phyloP scores from a whole-genome alignment of 1,284 basidiomycete genomes.

The Ceratobasidium sp. region DNA sequence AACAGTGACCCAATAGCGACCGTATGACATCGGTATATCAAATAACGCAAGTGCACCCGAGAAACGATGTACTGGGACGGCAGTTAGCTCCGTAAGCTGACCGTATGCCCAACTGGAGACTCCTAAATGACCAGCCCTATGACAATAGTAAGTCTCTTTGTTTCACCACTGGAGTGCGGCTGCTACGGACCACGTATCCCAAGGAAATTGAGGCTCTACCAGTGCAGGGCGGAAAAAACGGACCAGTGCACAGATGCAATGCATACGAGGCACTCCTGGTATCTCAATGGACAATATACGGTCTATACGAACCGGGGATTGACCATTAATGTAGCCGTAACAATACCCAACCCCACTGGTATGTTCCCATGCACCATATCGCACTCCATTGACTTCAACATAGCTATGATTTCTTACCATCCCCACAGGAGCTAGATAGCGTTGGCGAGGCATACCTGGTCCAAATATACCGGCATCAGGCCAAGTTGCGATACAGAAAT shows the following conservation, averaged over 20 bases:
- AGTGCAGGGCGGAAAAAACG: not conserved
- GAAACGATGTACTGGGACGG: not conserved
- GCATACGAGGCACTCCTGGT: not conserved
- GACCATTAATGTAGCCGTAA: conserved; percentile 5
- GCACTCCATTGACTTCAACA: conserved; percentile 16
- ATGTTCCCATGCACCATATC: conserved; percentile 1
- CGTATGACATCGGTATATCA: not conserved
- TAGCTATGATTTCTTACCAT: conserved; percentile 23
- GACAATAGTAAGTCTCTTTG: not conserved
- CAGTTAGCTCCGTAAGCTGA: not conserved
- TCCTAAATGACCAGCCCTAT: not conserved
- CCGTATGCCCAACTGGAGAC: conserved; percentile 2
- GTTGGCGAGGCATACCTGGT: not conserved
- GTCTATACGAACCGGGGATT: not conserved
- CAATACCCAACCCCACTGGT: conserved; percentile 27
- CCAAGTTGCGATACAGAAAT: conserved; percentile 13
- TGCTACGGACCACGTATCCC: conserved; percentile 2
- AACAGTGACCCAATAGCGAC: conserved; percentile 10
- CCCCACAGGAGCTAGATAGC: not conserved
- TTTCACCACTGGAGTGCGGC: not conserved
- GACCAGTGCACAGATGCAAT: not conserved
- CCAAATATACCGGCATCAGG: conserved; percentile 30
- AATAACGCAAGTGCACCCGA: conserved; percentile 16
- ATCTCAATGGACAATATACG: conserved; percentile 16
- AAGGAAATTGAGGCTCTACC: conserved; percentile 1